Evolutionary conservation across 148 eudicot genomes (phyloP).

Genomic region (Silene latifolia): DNA sequence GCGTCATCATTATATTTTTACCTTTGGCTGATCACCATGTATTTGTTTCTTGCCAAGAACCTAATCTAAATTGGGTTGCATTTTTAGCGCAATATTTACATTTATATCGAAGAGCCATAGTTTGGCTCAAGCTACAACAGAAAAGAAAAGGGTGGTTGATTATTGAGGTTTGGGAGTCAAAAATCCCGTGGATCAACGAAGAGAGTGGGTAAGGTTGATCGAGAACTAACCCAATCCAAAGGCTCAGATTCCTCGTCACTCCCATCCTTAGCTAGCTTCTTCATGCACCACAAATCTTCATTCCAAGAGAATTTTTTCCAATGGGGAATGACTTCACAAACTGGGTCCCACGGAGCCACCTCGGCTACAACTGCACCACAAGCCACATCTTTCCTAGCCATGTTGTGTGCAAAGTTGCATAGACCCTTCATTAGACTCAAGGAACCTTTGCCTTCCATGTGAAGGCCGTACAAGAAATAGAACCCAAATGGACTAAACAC

Average conservation of each 20-base stretch:
- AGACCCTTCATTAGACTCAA: conserved; percentile 60
- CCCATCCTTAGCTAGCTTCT: conserved; percentile 40
- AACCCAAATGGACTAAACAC: conserved; percentile 65
- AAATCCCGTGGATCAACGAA: conserved; percentile 76
- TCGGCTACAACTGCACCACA: conserved; percentile 77
- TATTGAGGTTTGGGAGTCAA: conserved; percentile 14
- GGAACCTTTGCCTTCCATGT: conserved; percentile 71
- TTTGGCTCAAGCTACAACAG: not conserved
- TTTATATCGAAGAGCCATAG: conserved; percentile 2
- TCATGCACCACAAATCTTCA: conserved; percentile 83
- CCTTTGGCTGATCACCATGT: not conserved
- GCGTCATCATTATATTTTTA: not conserved
- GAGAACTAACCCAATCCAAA: conserved; percentile 42
- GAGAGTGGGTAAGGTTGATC: conserved; percentile 27
- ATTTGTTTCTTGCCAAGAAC: not conserved
- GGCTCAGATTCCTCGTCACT: conserved; percentile 18
- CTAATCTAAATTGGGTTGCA: not conserved
- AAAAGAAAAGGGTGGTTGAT: not conserved
- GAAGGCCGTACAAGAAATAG: conserved; percentile 70
- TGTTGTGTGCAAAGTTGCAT: conserved; percentile 66
- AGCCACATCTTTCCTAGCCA: conserved; percentile 53
- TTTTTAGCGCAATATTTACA: conserved; percentile 19
- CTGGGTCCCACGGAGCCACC: conserved; percentile 67
- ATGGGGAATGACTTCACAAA: conserved; percentile 60
- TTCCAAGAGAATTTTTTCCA: conserved; percentile 78